phyloP scores from a whole-genome alignment of 345 rosid species.

The Gossypium arboreum region DNA sequence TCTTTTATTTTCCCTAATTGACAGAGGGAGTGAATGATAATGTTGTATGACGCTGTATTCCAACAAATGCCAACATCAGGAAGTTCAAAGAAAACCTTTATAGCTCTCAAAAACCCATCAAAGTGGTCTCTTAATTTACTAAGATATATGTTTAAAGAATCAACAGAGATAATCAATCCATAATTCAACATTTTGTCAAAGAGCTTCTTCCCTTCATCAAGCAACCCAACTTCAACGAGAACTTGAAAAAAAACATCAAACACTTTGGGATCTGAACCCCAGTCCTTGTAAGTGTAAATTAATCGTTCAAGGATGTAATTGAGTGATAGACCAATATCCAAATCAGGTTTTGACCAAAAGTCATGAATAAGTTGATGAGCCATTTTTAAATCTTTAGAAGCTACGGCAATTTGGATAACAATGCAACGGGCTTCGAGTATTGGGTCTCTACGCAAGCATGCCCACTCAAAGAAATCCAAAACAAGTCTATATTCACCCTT shows the following conservation, averaged over 20 bases:
- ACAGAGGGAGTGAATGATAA: conserved; percentile 57
- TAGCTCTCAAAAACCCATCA: conserved; percentile 29
- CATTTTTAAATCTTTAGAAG: conserved; percentile 54
- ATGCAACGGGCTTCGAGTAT: conserved; percentile 73
- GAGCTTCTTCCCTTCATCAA: conserved; percentile 61
- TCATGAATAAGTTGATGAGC: conserved; percentile 52
- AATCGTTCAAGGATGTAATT: conserved; percentile 50
- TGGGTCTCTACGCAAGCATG: conserved; percentile 57
- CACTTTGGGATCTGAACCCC: conserved; percentile 85
- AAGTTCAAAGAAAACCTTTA: conserved; percentile 52
- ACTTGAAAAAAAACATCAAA: conserved; percentile 82
- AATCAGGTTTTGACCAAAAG: conserved; percentile 59
- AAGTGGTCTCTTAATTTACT: conserved; percentile 40
- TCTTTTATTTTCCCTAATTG: conserved; percentile 53
- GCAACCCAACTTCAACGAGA: conserved; percentile 60
- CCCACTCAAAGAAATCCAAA: conserved; percentile 87
- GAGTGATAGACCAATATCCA: conserved; percentile 46
- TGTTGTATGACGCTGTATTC: conserved; percentile 72
- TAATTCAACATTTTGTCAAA: conserved; percentile 78
- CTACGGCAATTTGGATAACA: conserved; percentile 68
- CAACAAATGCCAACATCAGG: conserved; percentile 59
- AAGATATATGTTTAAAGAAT: conserved; percentile 80
- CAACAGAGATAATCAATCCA: conserved; percentile 73
- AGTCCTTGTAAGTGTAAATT: conserved; percentile 79
- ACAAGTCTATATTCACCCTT: conserved; percentile 61